Conservation (phyloP, 1,284 basidiomycete species). For the Ganoderma resinaceum region DNA sequence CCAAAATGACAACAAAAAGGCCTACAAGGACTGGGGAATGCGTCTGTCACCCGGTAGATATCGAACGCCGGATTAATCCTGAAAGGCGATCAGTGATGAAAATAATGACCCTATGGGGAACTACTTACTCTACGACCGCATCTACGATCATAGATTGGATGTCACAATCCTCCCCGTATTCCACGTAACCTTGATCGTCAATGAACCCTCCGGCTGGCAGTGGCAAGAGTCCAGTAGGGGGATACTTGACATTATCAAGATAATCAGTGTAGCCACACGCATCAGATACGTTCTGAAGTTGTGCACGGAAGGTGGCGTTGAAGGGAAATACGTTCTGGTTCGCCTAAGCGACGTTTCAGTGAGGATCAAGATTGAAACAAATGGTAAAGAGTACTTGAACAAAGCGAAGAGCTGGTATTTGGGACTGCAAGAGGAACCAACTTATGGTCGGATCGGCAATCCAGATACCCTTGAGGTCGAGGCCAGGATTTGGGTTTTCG, state of each 20-base stretch:
- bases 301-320: slow-evolving; percentile 41
- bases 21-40: slow-evolving; percentile 44
- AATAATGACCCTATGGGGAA: not conserved
- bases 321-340: slow-evolving; percentile 60
- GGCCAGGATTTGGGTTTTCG: slow-evolving; percentile 44
- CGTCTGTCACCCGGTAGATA: slow-evolving; percentile 47
- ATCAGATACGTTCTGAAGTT: slow-evolving; percentile 45
- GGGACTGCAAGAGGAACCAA: slow-evolving; percentile 45
- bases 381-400: slow-evolving; percentile 38
- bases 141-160: slow-evolving; percentile 48
- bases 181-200: slow-evolving; percentile 32
- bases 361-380: not conserved
- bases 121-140: slow-evolving; percentile 49
- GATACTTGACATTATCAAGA: slow-evolving; percentile 48
- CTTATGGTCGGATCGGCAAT: slow-evolving; percentile 47
- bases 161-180: slow-evolving; percentile 45
- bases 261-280: slow-evolving; percentile 50
- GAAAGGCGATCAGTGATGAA: not conserved
- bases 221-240: slow-evolving; percentile 54
- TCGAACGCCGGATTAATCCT: slow-evolving; percentile 65
- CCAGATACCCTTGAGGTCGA: slow-evolving; percentile 48
- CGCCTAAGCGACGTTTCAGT: slow-evolving; percentile 40
- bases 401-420: slow-evolving; percentile 48
- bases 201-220: slow-evolving; percentile 47
- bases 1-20: not conserved